Base-by-base conservation (phyloP, 306 rosid species). In the Corylus avellana region DNA sequence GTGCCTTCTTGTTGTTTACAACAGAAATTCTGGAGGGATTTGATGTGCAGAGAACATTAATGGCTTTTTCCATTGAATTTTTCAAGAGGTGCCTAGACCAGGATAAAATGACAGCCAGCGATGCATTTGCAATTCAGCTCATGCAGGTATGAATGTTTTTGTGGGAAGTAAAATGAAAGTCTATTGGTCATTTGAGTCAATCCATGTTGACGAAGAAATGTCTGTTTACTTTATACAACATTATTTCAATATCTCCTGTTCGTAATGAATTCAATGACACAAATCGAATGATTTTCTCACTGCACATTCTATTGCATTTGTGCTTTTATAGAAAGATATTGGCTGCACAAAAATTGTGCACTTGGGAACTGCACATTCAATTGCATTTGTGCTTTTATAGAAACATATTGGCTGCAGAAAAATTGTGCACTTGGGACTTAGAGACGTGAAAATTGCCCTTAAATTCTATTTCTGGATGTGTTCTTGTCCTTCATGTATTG, bases 21-120 rank as follows among this genome's bases (percentile, higher is more conserved):
- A 90, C 98, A 47, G 98, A 94, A 86, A 85, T 94, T 86, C 81
- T 92, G 83, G 98, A 92, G 85, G 98, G 95, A 62, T 94, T 94
- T 90, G 92, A 94, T 82, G 92, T 94, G 79, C 98, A 91, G 85
- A 84, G 97, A 89, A 94, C 95, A 14, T 0, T 39, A 83, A 78
- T 81, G 94, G 97, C 97, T 87, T 70, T 86, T 74, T 80, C 44
- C 7, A 81, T 81, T 70, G 95, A 91, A 58, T 94, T 92, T 83
- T 55, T 91, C 64, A 86, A 51, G 80, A 82, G 91, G 83, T 94
- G 97, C 84, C 91, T 88, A 83, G 97, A 92, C 75, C 75, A 89
- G 51, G 95, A 88, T 25, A 92, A 94, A 86, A 83, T 90, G 89
- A 91, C 97, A 25, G 92, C 91, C 82, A 92, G 94, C 59, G 97